Percentiles rank a stretch among this genome's conserved stretches.
Conservation (phyloP, 164 flowering plant genomes). For the Hamamelis virginiana region DNA sequence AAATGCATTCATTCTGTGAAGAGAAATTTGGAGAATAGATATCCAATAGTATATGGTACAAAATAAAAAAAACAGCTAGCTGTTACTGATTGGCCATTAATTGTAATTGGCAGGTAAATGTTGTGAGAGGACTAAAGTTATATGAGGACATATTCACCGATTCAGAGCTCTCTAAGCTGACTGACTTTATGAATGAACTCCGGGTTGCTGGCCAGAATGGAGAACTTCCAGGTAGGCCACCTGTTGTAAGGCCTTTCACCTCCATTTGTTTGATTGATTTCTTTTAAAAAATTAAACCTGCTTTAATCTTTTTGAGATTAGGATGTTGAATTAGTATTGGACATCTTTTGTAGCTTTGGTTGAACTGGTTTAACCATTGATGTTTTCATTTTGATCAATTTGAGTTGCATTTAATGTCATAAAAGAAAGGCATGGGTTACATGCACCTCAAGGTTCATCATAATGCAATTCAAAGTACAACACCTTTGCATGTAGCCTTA, state of each 20-base stretch:
- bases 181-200: slow-evolving; percentile 60
- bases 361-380: slow-evolving; percentile 19
- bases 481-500: no score
- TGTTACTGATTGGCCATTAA: slow-evolving; percentile 14
- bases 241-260: not conserved
- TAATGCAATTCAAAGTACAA: no score
- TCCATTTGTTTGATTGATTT: not conserved
- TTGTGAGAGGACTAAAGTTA: slow-evolving; percentile 84
- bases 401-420: no score
- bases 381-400: no score
- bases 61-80: not conserved
- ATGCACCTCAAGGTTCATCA: no score
- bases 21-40: slow-evolving; percentile 3
- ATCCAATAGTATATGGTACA: not conserved
- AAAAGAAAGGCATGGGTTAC: no score
- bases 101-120: slow-evolving; percentile 73
- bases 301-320: no score
- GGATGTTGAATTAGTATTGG: no score
- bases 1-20: slow-evolving; percentile 15
- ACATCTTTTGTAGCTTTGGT: no score
- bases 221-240: slow-evolving; percentile 66
- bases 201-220: slow-evolving; percentile 81
- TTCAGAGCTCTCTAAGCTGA: slow-evolving; percentile 65
- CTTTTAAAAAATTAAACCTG: slow-evolving; percentile 2
- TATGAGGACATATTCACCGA: slow-evolving; percentile 76